phyloP scores from a whole-genome alignment of 306 rosid genomes.

The Ormosia emarginata region DNA sequence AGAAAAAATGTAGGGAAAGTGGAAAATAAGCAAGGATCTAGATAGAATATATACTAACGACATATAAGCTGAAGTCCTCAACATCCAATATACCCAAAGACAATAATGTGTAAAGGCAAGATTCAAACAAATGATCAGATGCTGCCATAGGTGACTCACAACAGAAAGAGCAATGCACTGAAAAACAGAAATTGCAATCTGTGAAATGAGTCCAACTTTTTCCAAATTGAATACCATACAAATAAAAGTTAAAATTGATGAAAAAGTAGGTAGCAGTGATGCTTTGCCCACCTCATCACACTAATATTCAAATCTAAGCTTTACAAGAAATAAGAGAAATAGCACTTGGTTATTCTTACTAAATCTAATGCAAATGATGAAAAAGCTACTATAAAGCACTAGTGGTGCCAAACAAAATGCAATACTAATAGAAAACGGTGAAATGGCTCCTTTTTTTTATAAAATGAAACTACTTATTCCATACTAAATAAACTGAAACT shows the following conservation, averaged over 20 bases:
- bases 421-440: not conserved
- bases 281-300: not conserved
- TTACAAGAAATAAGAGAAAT: not conserved
- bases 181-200: not conserved
- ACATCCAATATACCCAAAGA: not conserved
- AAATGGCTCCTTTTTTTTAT: not conserved
- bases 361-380: not conserved
- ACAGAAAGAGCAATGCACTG: not conserved
- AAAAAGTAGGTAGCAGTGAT: not conserved
- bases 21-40: not conserved
- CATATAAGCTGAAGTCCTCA: not conserved
- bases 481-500: conserved; percentile 1
- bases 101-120: not conserved
- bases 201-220: conserved; percentile 6
- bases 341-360: not conserved
- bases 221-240: not conserved
- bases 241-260: not conserved
- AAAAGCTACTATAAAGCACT: not conserved
- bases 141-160: not conserved
- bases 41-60: not conserved
- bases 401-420: not conserved
- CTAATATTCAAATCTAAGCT: not conserved
- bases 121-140: not conserved
- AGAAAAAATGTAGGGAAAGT: not conserved
- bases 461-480: not conserved